phyloP scores from a whole-genome alignment of 768 basidiomycete genomes.

The Kwoniella dejecticola region DNA sequence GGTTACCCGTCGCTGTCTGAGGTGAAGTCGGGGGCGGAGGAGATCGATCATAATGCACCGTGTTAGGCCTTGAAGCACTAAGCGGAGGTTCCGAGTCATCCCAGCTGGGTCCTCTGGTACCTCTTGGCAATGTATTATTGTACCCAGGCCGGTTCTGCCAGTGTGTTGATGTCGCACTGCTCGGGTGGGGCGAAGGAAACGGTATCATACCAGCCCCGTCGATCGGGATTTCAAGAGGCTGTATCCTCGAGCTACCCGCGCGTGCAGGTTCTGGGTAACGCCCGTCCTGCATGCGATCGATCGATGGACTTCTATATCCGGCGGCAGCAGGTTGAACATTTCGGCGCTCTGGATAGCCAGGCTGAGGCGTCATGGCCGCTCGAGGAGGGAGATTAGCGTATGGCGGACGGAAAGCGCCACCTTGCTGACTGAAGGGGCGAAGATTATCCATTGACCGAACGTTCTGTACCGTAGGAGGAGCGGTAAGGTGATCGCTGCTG shows the following conservation, averaged over 20 bases:
- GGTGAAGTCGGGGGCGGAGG: slow-evolving; percentile 34
- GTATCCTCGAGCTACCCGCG: slow-evolving; percentile 16
- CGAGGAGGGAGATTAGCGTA: slow-evolving; percentile 33
- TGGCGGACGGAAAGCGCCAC: slow-evolving; percentile 27
- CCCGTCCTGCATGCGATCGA: slow-evolving; percentile 37
- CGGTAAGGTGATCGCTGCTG: slow-evolving; percentile 9
- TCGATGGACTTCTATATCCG: slow-evolving; percentile 32
- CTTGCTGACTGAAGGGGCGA: slow-evolving; percentile 22
- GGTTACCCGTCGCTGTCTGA: slow-evolving; percentile 28
- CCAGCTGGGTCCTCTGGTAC: slow-evolving; percentile 13
- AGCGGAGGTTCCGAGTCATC: slow-evolving; percentile 14
- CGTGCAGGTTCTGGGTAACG: slow-evolving; percentile 40
- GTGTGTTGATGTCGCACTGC: background rate
- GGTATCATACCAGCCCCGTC: slow-evolving; percentile 21
- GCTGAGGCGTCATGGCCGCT: slow-evolving; percentile 20
- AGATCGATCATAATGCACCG: slow-evolving; percentile 42
- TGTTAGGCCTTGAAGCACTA: slow-evolving; percentile 20
- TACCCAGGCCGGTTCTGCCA: slow-evolving; percentile 8
- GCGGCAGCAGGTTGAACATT: slow-evolving; percentile 6
- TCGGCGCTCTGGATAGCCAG: slow-evolving; percentile 15
- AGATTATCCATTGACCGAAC: slow-evolving; percentile 47
- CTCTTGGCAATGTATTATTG: slow-evolving; percentile 10
- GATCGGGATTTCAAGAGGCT: slow-evolving; percentile 12
- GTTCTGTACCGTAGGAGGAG: slow-evolving; percentile 28
- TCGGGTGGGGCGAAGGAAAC: slow-evolving; percentile 42